Base-by-base conservation (phyloP, 192 early-diverging fungal species). In the Bifiguratus adelaidae region DNA sequence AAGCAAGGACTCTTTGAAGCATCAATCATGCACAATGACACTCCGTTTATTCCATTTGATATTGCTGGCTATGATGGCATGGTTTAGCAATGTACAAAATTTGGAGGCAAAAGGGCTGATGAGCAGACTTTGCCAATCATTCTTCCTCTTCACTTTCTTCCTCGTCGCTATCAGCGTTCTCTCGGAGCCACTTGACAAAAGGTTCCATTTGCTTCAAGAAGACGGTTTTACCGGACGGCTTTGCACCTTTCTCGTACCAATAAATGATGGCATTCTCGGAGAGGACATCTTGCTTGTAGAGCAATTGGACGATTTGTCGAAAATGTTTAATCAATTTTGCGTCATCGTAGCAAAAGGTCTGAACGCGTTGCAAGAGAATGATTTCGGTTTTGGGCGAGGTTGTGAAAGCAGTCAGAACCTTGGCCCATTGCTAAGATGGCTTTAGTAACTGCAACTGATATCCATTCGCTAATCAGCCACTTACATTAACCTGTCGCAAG, bases 181-280 rank as follows among this genome's bases (percentile, higher is more conserved):
- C 68, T 55, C 76, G 73, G 37, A 96, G 74, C 79, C 82, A 92
- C 35, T 73, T 65, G 34, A 93, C 76, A 52, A 96, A 88, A 3
- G 84, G 76, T 60, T 90, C 88, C 69, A 91, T 86, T 73, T 95
- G 92, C 79, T 95, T 93, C 56, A 90, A 61, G 52, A 97, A 91
- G 36, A 82, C 71, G 15, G 82, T 82, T 67, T 93, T 93, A 45
- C 94, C 92, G 55, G 87, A 83, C 24, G 85, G 60, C 47, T 78
- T 80, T 35, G 83, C 83, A 24, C 91, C 94, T 76, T 92, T 97
- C 54, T 89, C 81, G 18, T 68, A 74, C 94, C 94, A 97, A 70
- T 92, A 97, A 20, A 95, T 60, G 49, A 97, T 88, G 29, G 91
- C 91, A 47, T 74, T 84, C 49, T 92, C 92, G 4, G 89, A 89